These are phyloP conservation scores for Pythium periplocum DNA, from an alignment of 352 stramenopile genomes.

Conservation along the genomic window DNA sequence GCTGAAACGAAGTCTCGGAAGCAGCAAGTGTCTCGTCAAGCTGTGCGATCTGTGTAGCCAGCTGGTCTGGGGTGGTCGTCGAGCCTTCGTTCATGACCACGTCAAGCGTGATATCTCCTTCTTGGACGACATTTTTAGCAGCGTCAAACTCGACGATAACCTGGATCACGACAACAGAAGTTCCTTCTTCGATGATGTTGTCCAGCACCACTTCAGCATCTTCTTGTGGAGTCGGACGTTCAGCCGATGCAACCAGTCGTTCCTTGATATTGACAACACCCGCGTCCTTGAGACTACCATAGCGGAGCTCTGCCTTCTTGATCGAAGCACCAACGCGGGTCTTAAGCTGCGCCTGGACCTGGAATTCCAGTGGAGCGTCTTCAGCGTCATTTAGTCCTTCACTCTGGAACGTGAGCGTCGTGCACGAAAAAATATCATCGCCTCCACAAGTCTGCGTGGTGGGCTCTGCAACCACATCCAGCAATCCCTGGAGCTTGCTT, in stretches of 20 bases:
- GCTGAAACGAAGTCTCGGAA: conserved; percentile 30
- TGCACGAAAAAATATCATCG: conserved; percentile 4
- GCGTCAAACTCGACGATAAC: conserved; percentile 45
- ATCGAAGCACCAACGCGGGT: conserved; percentile 21
- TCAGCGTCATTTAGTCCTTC: not conserved
- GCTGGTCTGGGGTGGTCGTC: conserved; percentile 4
- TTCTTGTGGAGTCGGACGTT: conserved; percentile 15
- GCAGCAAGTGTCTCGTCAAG: conserved; percentile 3
- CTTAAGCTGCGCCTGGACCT: conserved; percentile 45
- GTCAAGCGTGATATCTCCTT: conserved; percentile 54
- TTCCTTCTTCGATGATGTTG: conserved; percentile 65
- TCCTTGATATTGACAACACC: conserved; percentile 77
- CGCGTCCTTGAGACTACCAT: conserved; percentile 44
- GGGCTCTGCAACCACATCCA: conserved; percentile 44
- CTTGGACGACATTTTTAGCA: conserved; percentile 16
- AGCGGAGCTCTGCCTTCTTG: conserved; percentile 40
- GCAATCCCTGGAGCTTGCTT: conserved; percentile 36
- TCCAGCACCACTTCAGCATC: conserved; percentile 57
- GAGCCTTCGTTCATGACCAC: conserved; percentile 53
- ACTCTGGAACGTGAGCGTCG: conserved; percentile 5
- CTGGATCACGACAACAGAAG: conserved; percentile 65
- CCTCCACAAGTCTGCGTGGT: conserved; percentile 1
- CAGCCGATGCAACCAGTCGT: conserved; percentile 34
- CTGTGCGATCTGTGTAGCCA: conserved; percentile 13
- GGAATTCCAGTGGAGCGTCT: conserved; percentile 36